Evolutionary conservation across 176 grass and related monocot species (phyloP), one percentile per base, ranked within the genome.

Genomic region (Oryza glumipatula): DNA sequence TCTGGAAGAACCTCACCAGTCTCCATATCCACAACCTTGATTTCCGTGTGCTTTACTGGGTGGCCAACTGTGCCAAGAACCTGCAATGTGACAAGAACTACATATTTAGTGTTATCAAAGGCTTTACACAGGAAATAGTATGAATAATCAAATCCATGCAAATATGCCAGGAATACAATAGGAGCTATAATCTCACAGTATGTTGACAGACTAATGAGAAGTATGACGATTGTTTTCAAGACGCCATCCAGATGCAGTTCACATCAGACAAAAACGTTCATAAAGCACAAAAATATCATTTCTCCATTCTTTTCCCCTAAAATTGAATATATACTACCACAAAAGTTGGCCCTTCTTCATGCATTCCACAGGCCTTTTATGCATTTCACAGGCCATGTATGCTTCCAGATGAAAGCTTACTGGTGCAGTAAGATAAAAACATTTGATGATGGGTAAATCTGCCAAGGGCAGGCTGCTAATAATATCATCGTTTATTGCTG

Each of bases 31-130:
- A 94, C 83, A 7, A 98, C 73, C 89, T 90, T 95, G 61, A 95
- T 85, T 89, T 98, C 91, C 63, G 93, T 98, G 73, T 89, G 80
- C 35, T 95, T 93, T 83, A 94, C 76, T 46, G 93, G 93, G 82
- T 68, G 83, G 13, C 96, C 96, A 88, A 95, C 81, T 76, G 96
- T 90, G 78, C 96, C 96, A 73, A 98, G 87, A 94, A 98, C 93
- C 96, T 98, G 90, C 74, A 86, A 86, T 54, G 43, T 78, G 24
- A 74, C 43, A 87, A 30, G 64, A 87, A 79, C 63, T 80, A 65
- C 1, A 43, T 54, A 74, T 56, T 81, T 58, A 86, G 30, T 46
- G 73, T 41, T 86, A 83, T 51, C 26, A 73, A 80, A 76, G 64
- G 36, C 21, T 68, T 66, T 35, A 79, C 49, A 38, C 36, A 38